Percentiles rank a stretch among this genome's conserved stretches.
phyloP scores from a whole-genome alignment of 345 rosid genomes.

The Ailanthus altissimus region DNA sequence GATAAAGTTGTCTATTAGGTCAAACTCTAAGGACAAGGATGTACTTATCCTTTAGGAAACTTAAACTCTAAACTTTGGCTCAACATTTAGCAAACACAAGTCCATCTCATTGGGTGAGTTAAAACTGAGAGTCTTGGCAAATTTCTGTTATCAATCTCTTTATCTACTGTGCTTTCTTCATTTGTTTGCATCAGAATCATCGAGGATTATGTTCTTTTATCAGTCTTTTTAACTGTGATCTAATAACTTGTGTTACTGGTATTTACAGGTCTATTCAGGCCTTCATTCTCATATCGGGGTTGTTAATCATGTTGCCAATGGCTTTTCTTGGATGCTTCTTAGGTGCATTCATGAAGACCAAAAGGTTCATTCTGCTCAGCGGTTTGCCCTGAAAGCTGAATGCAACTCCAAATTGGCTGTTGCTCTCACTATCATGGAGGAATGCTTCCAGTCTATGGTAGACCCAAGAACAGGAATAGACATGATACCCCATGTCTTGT shows the following conservation, averaged over 20 bases:
- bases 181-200: slow-evolving; percentile 5
- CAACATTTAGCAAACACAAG: neutral
- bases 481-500: slow-evolving; percentile 89
- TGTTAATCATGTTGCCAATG: slow-evolving; percentile 51
- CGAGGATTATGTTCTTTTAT: neutral
- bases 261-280: slow-evolving; percentile 59
- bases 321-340: slow-evolving; percentile 76
- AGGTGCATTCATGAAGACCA: slow-evolving; percentile 83
- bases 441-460: slow-evolving; percentile 90
- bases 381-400: slow-evolving; percentile 82
- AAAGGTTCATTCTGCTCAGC: slow-evolving; percentile 68
- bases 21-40: too few relatives aligned
- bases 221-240: slow-evolving; percentile 11
- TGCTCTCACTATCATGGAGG: slow-evolving; percentile 92
- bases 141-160: neutral
- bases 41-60: too few relatives aligned
- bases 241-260: slow-evolving; percentile 24
- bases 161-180: neutral
- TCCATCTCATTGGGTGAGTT: neutral
- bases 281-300: slow-evolving; percentile 79
- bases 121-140: slow-evolving; percentile 4
- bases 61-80: neutral
- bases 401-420: slow-evolving; percentile 92
- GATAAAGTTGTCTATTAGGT: too few relatives aligned
- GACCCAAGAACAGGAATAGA: slow-evolving; percentile 93